phyloP scores from a whole-genome alignment of 2,329 filamentous ascomycete genomes.

The Xylariomycetidae sp. region DNA sequence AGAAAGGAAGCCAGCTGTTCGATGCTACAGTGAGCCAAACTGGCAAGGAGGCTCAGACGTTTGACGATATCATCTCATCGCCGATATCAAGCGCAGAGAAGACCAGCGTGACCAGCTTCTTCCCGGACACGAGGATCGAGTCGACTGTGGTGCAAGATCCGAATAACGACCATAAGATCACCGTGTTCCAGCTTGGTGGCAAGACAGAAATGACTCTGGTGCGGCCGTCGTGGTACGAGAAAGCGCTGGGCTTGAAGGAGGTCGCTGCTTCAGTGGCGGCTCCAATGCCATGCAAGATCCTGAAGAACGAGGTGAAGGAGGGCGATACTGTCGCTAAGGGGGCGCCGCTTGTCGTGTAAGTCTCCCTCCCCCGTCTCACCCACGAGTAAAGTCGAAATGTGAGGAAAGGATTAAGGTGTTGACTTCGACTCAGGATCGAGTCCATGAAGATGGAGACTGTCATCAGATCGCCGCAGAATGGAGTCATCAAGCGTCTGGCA shows the following conservation, averaged over 20 bases:
- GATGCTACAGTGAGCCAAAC: slow-evolving; percentile 39
- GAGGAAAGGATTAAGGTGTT: too few species aligned
- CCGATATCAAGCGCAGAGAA: slow-evolving; percentile 12
- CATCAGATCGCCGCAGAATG: slow-evolving; percentile 69
- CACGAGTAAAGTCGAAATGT: neutral
- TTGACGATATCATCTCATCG: slow-evolving; percentile 36
- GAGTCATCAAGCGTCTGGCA: slow-evolving; percentile 64
- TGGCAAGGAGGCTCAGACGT: slow-evolving; percentile 33
- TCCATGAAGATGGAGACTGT: slow-evolving; percentile 91
- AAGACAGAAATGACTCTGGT: slow-evolving; percentile 54
- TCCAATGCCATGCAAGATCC: slow-evolving; percentile 95
- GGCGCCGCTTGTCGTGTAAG: slow-evolving; percentile 75
- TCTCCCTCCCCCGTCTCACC: slow-evolving; percentile 10
- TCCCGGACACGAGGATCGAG: slow-evolving; percentile 71
- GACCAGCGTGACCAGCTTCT: slow-evolving; percentile 62
- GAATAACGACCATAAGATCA: slow-evolving; percentile 51
- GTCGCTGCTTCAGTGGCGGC: slow-evolving; percentile 75
- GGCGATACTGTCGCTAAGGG: slow-evolving; percentile 81
- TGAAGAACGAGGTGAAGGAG: slow-evolving; percentile 80
- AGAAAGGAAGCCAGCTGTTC: slow-evolving; percentile 41
- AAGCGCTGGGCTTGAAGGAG: slow-evolving; percentile 79
- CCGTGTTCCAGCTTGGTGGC: slow-evolving; percentile 67
- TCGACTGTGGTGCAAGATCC: slow-evolving; percentile 65
- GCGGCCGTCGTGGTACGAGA: slow-evolving; percentile 74
- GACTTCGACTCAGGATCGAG: slow-evolving; percentile 52